phyloP scores from a whole-genome alignment of 768 basidiomycete genomes.

The Calocera viscosa region DNA sequence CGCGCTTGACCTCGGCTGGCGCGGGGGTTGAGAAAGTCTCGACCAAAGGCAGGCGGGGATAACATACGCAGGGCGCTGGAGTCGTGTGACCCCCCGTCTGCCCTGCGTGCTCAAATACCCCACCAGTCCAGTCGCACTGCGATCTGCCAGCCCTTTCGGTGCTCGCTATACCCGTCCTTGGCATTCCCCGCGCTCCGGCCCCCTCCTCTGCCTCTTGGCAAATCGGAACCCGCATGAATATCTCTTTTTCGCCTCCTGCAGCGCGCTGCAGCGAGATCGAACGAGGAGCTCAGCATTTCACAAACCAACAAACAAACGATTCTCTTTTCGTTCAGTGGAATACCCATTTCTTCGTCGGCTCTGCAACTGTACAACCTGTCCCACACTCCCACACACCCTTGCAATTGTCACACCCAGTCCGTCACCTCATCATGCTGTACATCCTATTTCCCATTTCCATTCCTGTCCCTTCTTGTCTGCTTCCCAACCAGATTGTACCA shows the following conservation, averaged over 20 bases:
- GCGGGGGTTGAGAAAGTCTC: slow-evolving; percentile 44
- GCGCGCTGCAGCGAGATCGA: background rate
- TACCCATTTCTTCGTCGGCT: background rate
- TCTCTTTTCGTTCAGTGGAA: background rate
- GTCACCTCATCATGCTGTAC: background rate
- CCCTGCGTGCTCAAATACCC: too few species aligned
- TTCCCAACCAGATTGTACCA: background rate
- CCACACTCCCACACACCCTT: background rate
- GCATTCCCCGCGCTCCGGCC: background rate
- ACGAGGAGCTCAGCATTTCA: background rate
- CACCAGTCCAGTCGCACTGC: too few species aligned
- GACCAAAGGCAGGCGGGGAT: slow-evolving; percentile 23
- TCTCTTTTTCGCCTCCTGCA: background rate
- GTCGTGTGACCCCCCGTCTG: background rate
- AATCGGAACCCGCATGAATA: background rate
- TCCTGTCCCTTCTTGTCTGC: background rate
- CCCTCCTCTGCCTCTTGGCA: background rate
- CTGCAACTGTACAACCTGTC: background rate
- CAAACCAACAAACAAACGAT: background rate
- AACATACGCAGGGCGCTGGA: background rate
- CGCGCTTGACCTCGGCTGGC: slow-evolving; percentile 22
- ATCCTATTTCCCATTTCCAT: background rate
- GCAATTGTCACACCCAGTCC: background rate
- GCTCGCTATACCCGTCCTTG: background rate
- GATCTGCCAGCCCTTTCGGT: too few species aligned